Evolutionary conservation across 148 eudicot genomes (phyloP).

Genomic region (Linanthus parryae): DNA sequence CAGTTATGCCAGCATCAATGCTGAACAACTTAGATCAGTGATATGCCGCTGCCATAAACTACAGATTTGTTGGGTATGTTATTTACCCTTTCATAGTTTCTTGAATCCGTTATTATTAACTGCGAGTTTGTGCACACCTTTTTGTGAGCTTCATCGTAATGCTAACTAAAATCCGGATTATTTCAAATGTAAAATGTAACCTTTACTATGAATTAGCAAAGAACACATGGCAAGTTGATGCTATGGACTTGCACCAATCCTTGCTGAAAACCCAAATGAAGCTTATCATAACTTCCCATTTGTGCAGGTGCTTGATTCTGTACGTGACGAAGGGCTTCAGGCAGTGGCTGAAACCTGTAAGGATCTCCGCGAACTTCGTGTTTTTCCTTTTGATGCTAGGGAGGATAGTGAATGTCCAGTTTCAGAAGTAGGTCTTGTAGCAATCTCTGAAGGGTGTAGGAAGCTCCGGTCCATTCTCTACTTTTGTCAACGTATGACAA

Average conservation of each 20-base stretch:
- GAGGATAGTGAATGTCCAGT: constrained; percentile 72
- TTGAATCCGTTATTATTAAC: too few relatives aligned
- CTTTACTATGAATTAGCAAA: too few relatives aligned
- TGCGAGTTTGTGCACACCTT: too few relatives aligned
- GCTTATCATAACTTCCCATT: constrained; percentile 1
- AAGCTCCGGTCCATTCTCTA: constrained; percentile 62
- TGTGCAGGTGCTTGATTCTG: constrained; percentile 66
- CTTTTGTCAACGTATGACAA: constrained; percentile 88
- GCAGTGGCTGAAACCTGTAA: constrained; percentile 76
- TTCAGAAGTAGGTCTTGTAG: constrained; percentile 72
- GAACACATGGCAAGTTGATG: too few relatives aligned
- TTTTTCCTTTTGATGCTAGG: constrained; percentile 65
- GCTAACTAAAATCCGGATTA: too few relatives aligned
- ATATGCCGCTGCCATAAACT: constrained; percentile 66
- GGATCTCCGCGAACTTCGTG: constrained; percentile 74
- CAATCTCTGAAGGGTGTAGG: constrained; percentile 75
- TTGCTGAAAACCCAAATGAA: too few relatives aligned
- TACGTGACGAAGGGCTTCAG: constrained; percentile 76
- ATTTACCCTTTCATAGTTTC: constrained; percentile 1
- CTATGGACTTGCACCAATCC: too few relatives aligned
- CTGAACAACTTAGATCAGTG: constrained; percentile 53
- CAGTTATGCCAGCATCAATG: constrained; percentile 68
- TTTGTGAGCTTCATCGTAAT: too few relatives aligned
- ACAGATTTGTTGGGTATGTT: constrained; percentile 62
- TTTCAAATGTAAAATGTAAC: too few relatives aligned